phyloP scores from a whole-genome alignment of 2,329 filamentous ascomycete genomes.

The Sporothrix brasiliensis region DNA sequence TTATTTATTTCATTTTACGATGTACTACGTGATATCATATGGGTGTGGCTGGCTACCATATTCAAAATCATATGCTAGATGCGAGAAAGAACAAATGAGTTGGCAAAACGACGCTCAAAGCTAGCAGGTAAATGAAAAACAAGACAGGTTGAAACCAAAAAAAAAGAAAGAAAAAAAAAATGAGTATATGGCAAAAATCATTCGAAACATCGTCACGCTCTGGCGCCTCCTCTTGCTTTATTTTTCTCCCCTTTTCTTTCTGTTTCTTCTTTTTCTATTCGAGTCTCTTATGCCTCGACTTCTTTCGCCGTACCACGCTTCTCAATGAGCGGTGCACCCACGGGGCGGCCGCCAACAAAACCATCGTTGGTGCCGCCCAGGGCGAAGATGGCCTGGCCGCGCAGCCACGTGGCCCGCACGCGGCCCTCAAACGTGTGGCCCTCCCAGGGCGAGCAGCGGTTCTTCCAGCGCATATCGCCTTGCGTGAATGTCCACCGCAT shows the following conservation, averaged over 20 bases:
- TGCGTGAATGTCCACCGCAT: constrained; percentile 72
- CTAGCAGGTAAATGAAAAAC: not conserved
- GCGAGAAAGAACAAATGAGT: not conserved
- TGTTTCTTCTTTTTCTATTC: not conserved
- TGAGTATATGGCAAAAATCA: not conserved
- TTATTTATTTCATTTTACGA: not conserved
- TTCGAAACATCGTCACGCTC: not conserved
- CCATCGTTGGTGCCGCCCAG: constrained; percentile 58
- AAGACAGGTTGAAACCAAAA: no score
- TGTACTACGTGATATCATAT: not conserved
- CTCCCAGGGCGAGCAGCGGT: constrained; percentile 89
- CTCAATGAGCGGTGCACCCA: constrained; percentile 56
- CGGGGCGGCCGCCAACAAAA: constrained; percentile 53
- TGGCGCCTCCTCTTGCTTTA: no score
- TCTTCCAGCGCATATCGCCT: constrained; percentile 89
- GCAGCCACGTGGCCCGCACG: constrained; percentile 82
- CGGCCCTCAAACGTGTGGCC: constrained; percentile 75
- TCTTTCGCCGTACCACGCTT: constrained; percentile 29
- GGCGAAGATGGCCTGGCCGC: constrained; percentile 74
- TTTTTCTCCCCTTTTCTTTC: not conserved
- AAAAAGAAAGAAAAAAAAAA: not conserved
- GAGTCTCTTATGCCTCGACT: not conserved
- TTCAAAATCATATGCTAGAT: not conserved
- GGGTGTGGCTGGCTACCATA: not conserved
- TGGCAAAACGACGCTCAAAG: not conserved